These are phyloP conservation scores for Guadua angustifolia DNA, from an alignment of 176 grass and related monocot genomes.

Conservation along the genomic window DNA sequence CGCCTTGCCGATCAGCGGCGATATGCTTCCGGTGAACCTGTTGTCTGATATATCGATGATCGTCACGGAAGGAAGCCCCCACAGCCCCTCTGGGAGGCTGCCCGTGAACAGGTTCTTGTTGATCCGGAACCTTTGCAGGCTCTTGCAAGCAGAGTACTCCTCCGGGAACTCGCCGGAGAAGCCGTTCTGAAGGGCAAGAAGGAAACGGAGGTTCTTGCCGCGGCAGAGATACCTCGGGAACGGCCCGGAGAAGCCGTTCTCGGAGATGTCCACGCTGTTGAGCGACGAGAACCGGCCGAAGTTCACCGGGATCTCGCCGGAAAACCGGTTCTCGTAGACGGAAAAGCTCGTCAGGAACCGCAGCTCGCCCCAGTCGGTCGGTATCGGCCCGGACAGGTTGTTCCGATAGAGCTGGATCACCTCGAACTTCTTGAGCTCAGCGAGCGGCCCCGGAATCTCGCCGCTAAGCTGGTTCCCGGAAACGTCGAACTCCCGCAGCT, in stretches of 20 bases:
- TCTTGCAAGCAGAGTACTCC: conserved; percentile 63
- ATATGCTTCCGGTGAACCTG: conserved; percentile 65
- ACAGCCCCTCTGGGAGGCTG: conserved; percentile 53
- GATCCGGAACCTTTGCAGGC: conserved; percentile 70
- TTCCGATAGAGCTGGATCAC: conserved; percentile 75
- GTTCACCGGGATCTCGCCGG: conserved; percentile 64
- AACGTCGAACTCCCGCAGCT: conserved; percentile 63
- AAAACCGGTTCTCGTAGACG: conserved; percentile 75
- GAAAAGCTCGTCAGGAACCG: conserved; percentile 56
- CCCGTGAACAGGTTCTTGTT: conserved; percentile 72
- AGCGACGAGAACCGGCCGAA: conserved; percentile 75
- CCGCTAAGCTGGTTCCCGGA: conserved; percentile 72
- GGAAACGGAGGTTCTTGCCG: conserved; percentile 50
- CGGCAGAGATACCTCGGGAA: conserved; percentile 73
- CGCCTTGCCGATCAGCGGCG: conserved; percentile 49
- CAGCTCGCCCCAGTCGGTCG: conserved; percentile 58
- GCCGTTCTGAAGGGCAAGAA: conserved; percentile 77
- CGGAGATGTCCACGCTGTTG: conserved; percentile 74
- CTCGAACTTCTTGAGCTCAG: conserved; percentile 54
- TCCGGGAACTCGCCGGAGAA: conserved; percentile 72
- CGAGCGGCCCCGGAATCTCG: conserved; percentile 51
- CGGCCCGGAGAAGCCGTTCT: conserved; percentile 65
- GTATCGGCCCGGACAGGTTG: conserved; percentile 69
- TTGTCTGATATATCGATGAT: conserved; percentile 88
- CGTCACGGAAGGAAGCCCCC: conserved; percentile 58